phyloP scores from a whole-genome alignment of 345 rosid species.

The Theobroma cacao region DNA sequence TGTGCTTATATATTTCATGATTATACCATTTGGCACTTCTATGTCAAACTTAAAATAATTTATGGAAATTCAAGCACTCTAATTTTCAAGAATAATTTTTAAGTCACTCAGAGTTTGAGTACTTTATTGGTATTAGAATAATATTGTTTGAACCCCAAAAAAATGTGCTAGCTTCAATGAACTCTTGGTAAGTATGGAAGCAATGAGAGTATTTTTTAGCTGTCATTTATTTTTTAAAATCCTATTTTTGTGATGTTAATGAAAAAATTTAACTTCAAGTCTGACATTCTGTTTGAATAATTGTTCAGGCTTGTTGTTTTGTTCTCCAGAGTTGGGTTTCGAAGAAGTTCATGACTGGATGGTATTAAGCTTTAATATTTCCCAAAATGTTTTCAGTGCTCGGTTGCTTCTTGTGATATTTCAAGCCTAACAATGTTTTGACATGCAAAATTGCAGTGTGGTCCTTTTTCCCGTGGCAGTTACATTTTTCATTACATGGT shows the following conservation, averaged over 20 bases:
- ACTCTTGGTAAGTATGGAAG: not conserved
- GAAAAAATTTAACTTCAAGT: conserved; percentile 1
- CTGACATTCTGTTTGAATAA: conserved; percentile 7
- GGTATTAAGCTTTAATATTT: conserved; percentile 35
- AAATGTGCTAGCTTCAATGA: not conserved
- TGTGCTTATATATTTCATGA: not conserved
- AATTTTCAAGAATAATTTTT: not conserved
- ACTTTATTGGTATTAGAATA: not conserved
- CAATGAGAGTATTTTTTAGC: not conserved
- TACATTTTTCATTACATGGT: conserved; percentile 70
- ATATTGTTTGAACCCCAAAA: not conserved
- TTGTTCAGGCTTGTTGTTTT: conserved; percentile 64
- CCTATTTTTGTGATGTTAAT: not conserved
- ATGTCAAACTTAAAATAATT: not conserved
- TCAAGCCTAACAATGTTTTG: conserved; percentile 24
- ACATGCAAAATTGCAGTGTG: conserved; percentile 44
- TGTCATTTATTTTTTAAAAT: too few relatives aligned
- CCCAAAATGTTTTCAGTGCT: not conserved
- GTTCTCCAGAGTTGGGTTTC: conserved; percentile 73
- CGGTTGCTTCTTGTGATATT: not conserved
- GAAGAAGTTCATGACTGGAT: conserved; percentile 78
- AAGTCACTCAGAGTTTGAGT: not conserved
- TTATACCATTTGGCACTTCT: not conserved
- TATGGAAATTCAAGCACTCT: not conserved
- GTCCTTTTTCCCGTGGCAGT: conserved; percentile 75